A percentile compares a stretch with the other conserved stretches of the same genome.
These are phyloP conservation scores for Ogataea trehaloabstinens DNA, from an alignment of 805 yeast genomes.

Conservation along the genomic window DNA sequence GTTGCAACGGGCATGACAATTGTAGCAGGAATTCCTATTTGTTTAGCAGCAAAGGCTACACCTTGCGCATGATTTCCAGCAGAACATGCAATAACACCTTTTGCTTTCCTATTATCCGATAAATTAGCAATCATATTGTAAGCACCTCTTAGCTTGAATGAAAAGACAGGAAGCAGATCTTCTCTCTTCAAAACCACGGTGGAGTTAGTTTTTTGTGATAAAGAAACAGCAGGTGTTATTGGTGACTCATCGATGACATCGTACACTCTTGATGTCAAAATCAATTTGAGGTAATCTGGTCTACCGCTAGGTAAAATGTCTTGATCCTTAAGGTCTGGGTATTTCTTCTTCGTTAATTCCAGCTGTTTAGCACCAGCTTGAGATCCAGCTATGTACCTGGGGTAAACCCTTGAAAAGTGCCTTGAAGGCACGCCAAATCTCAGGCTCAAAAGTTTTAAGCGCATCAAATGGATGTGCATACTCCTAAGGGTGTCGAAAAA, in stretches of 20 bases:
- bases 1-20: constrained; percentile 98
- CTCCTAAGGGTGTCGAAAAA: too few relatives aligned
- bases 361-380: not conserved
- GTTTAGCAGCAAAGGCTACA: constrained; percentile 88
- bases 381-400: constrained; percentile 1
- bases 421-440: too few relatives aligned
- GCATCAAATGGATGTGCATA: too few relatives aligned
- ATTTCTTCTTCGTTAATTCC: constrained; percentile 27
- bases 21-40: constrained; percentile 86
- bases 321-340: constrained; percentile 44
- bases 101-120: constrained; percentile 58
- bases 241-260: constrained; percentile 94
- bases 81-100: constrained; percentile 95
- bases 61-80: constrained; percentile 99
- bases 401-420: not conserved
- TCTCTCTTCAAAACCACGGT: constrained; percentile 84
- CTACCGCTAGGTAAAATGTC: constrained; percentile 61
- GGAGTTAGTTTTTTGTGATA: constrained; percentile 73
- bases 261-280: constrained; percentile 88
- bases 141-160: constrained; percentile 96
- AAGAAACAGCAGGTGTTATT: constrained; percentile 66
- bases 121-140: constrained; percentile 94
- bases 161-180: constrained; percentile 90
- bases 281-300: constrained; percentile 92
- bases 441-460: too few relatives aligned